phyloP scores from a whole-genome alignment of 1,139 yeast genomes.

The Eremothecium sinecaudum region DNA sequence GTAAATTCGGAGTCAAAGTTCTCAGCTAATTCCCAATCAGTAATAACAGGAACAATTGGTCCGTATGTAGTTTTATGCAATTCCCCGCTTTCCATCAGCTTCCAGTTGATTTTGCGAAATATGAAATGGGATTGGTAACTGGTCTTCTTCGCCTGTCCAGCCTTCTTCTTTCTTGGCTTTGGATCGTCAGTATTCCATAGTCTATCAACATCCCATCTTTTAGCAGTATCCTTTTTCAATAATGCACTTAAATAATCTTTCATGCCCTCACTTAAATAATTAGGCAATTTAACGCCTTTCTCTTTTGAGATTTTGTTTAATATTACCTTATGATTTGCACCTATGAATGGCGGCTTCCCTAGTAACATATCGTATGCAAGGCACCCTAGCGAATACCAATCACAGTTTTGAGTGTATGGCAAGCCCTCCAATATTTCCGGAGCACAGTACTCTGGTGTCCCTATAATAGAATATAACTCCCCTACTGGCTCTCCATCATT shows the following conservation, averaged over 20 bases:
- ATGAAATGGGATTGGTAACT: constrained; percentile 47
- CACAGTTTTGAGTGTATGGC: constrained; percentile 79
- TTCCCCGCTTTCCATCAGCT: constrained; percentile 42
- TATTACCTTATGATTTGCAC: constrained; percentile 73
- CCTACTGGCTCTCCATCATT: constrained; percentile 25
- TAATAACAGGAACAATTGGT: constrained; percentile 78
- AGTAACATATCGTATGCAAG: constrained; percentile 78
- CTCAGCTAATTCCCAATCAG: constrained; percentile 82
- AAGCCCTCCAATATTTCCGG: constrained; percentile 85
- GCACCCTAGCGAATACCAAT: constrained; percentile 97
- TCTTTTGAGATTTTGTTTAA: constrained; percentile 72
- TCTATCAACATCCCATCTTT: constrained; percentile 62
- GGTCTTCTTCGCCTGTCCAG: constrained; percentile 25
- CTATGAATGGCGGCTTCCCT: constrained; percentile 92
- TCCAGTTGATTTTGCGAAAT: constrained; percentile 75
- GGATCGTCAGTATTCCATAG: constrained; percentile 27
- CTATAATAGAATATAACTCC: constrained; percentile 63
- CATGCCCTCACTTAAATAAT: constrained; percentile 73
- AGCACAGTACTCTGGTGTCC: constrained; percentile 95
- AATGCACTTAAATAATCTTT: constrained; percentile 70
- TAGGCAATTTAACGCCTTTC: constrained; percentile 62
- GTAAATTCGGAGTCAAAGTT: constrained; percentile 88
- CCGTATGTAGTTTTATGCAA: constrained; percentile 43
- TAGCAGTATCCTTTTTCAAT: constrained; percentile 63
- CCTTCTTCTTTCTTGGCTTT: constrained; percentile 38